A percentile compares a stretch with the other conserved stretches of the same genome.
Evolutionary conservation across 768 basidiomycete genomes (phyloP).

Genomic region (Imleria badia): DNA sequence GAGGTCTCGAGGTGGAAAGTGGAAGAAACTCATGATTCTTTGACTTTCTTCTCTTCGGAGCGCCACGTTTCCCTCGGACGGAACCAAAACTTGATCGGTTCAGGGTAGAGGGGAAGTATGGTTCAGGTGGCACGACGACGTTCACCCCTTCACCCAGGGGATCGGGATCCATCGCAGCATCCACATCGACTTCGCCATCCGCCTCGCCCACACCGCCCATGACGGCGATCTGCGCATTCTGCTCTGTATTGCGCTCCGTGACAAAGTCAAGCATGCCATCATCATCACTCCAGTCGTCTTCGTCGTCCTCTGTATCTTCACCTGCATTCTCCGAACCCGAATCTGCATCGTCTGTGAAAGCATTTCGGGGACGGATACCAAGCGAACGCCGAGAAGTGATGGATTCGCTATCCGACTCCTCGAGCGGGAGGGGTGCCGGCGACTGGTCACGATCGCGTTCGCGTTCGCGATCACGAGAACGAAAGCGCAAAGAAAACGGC

Average conservation of each 20-base stretch:
- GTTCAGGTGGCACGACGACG: conserved; percentile 80
- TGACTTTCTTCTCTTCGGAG: conserved; percentile 57
- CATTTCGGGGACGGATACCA: conserved; percentile 55
- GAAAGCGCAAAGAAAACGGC: conserved; percentile 73
- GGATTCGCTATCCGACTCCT: conserved; percentile 52
- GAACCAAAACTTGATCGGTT: conserved; percentile 50
- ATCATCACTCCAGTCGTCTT: conserved; percentile 60
- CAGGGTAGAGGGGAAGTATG: conserved; percentile 76
- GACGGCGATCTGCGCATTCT: conserved; percentile 59
- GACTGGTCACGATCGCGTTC: conserved; percentile 54
- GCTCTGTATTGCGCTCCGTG: conserved; percentile 87
- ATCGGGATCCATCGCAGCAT: conserved; percentile 63
- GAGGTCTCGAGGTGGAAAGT: conserved; percentile 68
- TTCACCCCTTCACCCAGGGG: conserved; percentile 92
- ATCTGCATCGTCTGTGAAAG: conserved; percentile 57
- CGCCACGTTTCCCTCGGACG: conserved; percentile 31
- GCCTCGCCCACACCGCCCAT: conserved; percentile 21
- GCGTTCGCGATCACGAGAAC: conserved; percentile 53
- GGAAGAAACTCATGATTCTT: conserved; percentile 63
- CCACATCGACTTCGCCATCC: conserved; percentile 50
- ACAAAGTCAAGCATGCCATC: conserved; percentile 65
- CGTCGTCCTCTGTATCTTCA: conserved; percentile 53
- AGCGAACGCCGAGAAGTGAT: conserved; percentile 33
- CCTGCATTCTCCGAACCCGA: conserved; percentile 63
- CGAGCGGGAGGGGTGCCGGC: conserved; percentile 55